These are phyloP conservation scores for Fusarium liriodendri DNA, from an alignment of 2,329 filamentous ascomycete species.

Conservation along the genomic window DNA sequence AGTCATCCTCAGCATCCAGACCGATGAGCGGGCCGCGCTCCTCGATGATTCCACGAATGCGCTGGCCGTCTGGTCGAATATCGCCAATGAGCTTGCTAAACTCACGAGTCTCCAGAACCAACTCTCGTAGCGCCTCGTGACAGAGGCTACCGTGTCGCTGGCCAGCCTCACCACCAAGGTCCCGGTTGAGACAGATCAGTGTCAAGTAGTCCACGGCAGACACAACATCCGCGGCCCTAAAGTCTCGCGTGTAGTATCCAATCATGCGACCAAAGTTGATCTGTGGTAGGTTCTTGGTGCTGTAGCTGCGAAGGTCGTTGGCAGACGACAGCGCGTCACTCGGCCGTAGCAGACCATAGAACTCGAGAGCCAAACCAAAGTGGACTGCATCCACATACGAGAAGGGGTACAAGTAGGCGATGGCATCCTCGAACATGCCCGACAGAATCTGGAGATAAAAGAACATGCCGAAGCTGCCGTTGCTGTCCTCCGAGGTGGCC, in stretches of 20 bases:
- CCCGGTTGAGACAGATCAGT: conserved; percentile 90
- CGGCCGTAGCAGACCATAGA: conserved; percentile 89
- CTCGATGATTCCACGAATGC: conserved; percentile 89
- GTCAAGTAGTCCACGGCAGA: conserved; percentile 94
- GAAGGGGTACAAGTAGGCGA: conserved; percentile 91
- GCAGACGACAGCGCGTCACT: conserved; percentile 81
- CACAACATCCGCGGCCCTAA: conserved; percentile 88
- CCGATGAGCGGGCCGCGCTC: conserved; percentile 85
- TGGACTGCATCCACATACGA: conserved; percentile 95
- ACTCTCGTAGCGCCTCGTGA: conserved; percentile 91
- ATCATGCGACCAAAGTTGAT: conserved; percentile 95
- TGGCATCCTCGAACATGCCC: conserved; percentile 93
- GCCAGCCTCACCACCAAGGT: conserved; percentile 79
- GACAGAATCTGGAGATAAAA: conserved; percentile 93
- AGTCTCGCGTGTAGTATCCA: conserved; percentile 95
- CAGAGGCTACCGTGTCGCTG: conserved; percentile 84
- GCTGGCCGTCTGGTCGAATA: conserved; percentile 84
- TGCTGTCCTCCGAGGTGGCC: conserved; percentile 77
- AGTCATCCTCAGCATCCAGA: conserved; percentile 82
- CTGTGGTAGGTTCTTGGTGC: conserved; percentile 77
- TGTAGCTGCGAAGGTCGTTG: conserved; percentile 76
- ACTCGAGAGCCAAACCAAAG: conserved; percentile 89
- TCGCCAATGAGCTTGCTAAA: conserved; percentile 95
- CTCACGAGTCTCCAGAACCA: conserved; percentile 95
- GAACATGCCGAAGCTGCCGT: conserved; percentile 86